Conservation (phyloP, 768 basidiomycete species). For the Termitomyces sp. region DNA sequence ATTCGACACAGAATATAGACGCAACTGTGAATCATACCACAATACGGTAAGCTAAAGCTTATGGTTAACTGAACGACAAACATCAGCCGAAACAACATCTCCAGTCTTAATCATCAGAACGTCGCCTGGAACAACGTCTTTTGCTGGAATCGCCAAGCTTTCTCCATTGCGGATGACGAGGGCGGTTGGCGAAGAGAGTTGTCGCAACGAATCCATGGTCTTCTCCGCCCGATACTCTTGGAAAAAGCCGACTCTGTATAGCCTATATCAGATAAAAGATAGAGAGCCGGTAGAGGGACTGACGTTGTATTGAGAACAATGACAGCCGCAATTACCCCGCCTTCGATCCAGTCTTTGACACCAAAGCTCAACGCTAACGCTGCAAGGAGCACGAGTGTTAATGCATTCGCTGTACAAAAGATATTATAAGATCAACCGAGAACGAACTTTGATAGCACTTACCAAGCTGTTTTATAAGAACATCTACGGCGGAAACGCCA, state of each 20-base stretch:
- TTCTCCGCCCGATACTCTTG: constrained; percentile 45
- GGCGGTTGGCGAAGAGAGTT: constrained; percentile 41
- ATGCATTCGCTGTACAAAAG: constrained; percentile 30
- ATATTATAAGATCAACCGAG: not conserved
- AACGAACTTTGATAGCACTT: not conserved
- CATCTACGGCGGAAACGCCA: constrained; percentile 27
- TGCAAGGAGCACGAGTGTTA: constrained; percentile 28
- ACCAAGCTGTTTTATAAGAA: constrained; percentile 31
- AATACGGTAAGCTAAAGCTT: no score
- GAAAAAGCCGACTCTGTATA: constrained; percentile 33
- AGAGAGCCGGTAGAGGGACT: not conserved
- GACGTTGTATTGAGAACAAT: constrained; percentile 36
- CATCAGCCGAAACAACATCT: constrained; percentile 41
- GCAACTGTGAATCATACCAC: constrained; percentile 18
- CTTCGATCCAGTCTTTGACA: constrained; percentile 47
- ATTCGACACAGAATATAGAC: constrained; percentile 39
- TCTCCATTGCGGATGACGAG: constrained; percentile 37
- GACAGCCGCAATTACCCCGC: constrained; percentile 42
- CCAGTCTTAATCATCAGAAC: constrained; percentile 32
- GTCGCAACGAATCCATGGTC: constrained; percentile 44
- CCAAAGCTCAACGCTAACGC: constrained; percentile 48
- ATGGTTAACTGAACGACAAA: constrained; percentile 10
- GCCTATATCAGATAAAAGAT: not conserved
- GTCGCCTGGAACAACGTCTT: constrained; percentile 38
- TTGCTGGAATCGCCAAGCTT: constrained; percentile 32